Conservation (phyloP, 441 rosid species). For the Corymbia calophylla region DNA sequence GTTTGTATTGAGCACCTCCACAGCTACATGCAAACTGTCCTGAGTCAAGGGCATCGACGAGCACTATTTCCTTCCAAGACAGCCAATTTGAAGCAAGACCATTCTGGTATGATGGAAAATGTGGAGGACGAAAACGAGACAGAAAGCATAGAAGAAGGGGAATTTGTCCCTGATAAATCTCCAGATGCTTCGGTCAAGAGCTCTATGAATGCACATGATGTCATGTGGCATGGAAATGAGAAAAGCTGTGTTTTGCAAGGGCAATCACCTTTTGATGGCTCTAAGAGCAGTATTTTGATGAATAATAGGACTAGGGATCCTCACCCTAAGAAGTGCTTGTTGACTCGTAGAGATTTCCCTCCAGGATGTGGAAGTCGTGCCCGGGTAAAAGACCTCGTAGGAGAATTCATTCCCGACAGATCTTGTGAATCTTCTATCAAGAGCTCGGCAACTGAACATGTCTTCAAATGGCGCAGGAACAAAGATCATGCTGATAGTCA, state of each 20-base stretch:
- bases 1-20: too few species aligned
- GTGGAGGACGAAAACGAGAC: not conserved
- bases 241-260: not conserved
- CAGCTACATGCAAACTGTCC: not conserved
- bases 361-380: not conserved
- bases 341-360: not conserved
- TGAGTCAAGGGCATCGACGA: not conserved
- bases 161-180: not conserved
- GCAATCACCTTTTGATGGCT: not conserved
- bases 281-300: not conserved
- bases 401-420: not conserved
- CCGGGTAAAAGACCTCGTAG: not conserved
- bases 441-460: not conserved
- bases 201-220: not conserved
- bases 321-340: not conserved
- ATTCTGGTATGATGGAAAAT: not conserved
- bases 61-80: not conserved
- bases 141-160: not conserved
- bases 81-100: not conserved
- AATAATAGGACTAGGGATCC: not conserved
- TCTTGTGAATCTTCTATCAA: not conserved
- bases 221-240: not conserved
- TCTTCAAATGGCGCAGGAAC: not conserved
- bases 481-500: not conserved
- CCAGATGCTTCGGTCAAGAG: not conserved